Evolutionary conservation across 257 asterid genomes (phyloP).

Genomic region (Lavandula angustifolia): DNA sequence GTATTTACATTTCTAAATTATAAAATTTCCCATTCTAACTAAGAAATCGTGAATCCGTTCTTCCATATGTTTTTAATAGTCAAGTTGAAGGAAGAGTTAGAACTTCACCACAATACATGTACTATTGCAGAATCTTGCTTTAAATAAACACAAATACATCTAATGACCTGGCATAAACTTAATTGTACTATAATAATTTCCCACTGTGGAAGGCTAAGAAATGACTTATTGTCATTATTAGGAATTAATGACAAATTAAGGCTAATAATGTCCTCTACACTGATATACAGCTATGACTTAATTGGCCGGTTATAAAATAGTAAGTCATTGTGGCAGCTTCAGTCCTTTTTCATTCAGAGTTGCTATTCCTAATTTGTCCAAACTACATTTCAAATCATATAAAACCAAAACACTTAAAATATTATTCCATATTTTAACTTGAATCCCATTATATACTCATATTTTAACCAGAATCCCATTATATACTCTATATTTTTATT

Average conservation of each 20-base stretch:
- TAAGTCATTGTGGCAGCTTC: conserved; percentile 24
- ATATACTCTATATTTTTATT: too few relatives aligned
- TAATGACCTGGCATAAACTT: not conserved
- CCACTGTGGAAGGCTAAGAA: conserved; percentile 17
- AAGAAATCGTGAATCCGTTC: too few relatives aligned
- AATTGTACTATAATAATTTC: conserved; percentile 1
- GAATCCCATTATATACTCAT: not conserved
- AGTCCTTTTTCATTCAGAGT: not conserved
- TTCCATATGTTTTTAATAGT: too few relatives aligned
- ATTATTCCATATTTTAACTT: not conserved
- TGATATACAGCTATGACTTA: conserved; percentile 7
- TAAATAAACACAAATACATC: not conserved
- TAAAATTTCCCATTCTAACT: too few relatives aligned
- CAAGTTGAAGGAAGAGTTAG: too few relatives aligned
- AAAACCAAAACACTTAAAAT: not conserved
- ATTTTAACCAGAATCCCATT: too few relatives aligned
- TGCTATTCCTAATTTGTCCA: conserved; percentile 1
- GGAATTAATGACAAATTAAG: not conserved
- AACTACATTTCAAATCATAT: not conserved
- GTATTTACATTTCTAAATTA: too few relatives aligned
- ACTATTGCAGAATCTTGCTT: too few relatives aligned
- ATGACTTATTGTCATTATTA: conserved; percentile 9
- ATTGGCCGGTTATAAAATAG: not conserved
- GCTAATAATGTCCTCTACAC: conserved; percentile 16
- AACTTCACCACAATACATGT: too few relatives aligned